Evolutionary conservation across 345 rosid species (phyloP).

Genomic region (Rhodamnia rubescens): DNA sequence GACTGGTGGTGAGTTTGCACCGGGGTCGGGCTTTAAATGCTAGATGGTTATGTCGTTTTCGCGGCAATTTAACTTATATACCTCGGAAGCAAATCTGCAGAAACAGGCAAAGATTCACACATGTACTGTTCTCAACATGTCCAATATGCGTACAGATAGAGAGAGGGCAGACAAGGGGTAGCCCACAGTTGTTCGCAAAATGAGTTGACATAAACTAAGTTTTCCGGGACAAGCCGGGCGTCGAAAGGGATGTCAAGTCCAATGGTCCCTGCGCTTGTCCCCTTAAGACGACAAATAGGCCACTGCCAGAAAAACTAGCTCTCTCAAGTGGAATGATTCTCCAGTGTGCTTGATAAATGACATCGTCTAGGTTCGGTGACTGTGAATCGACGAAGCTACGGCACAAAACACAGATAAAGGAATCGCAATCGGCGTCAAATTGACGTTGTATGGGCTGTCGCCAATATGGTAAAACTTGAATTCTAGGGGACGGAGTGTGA

Average conservation of each 20-base stretch:
- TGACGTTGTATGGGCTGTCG: background rate
- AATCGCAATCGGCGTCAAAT: background rate
- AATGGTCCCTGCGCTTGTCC: constrained; percentile 24
- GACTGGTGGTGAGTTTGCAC: background rate
- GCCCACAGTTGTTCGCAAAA: constrained; percentile 46
- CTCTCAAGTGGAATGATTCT: background rate
- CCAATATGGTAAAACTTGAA: background rate
- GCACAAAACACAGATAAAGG: background rate
- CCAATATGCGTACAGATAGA: background rate
- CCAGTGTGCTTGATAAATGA: background rate
- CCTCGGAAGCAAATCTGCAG: background rate
- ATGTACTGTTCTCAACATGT: background rate
- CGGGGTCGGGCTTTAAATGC: background rate
- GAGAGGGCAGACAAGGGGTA: constrained; percentile 41
- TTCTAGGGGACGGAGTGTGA: background rate
- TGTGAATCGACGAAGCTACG: background rate
- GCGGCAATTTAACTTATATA: background rate
- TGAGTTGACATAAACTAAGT: constrained; percentile 47
- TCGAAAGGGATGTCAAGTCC: constrained; percentile 38
- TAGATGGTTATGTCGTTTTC: background rate
- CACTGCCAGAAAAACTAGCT: constrained; percentile 1
- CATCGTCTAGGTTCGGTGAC: background rate
- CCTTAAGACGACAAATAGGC: constrained; percentile 10
- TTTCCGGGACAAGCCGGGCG: constrained; percentile 29
- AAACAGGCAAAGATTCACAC: background rate